These are phyloP conservation scores for Pythium coloratum DNA, from an alignment of 352 stramenopile genomes.

Conservation along the genomic window DNA sequence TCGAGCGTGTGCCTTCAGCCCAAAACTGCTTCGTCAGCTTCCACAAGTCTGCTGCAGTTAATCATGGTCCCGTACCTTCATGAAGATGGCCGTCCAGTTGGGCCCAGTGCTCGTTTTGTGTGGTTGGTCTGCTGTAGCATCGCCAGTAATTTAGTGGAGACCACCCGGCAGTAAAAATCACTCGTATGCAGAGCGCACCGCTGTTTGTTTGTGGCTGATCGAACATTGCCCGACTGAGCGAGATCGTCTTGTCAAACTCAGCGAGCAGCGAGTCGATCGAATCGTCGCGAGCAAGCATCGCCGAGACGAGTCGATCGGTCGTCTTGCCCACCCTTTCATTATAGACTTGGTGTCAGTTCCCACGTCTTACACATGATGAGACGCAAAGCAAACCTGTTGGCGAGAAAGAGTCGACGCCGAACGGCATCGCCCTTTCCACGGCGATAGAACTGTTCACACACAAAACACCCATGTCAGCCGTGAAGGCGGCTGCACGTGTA, in stretches of 20 bases:
- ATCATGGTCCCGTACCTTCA: not conserved
- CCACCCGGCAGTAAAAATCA: not conserved
- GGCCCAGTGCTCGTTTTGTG: not conserved
- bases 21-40: not conserved
- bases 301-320: slow-evolving; percentile 52
- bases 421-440: slow-evolving; percentile 54
- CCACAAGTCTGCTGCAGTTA: not conserved
- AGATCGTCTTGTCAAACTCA: slow-evolving; percentile 73
- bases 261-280: slow-evolving; percentile 81
- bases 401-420: slow-evolving; percentile 60
- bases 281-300: slow-evolving; percentile 65
- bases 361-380: not conserved
- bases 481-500: not conserved
- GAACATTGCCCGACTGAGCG: slow-evolving; percentile 69
- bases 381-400: slow-evolving; percentile 41
- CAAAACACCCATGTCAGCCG: not conserved
- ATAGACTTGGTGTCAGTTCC: too few species aligned
- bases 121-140: slow-evolving; percentile 42
- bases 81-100: slow-evolving; percentile 5
- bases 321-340: slow-evolving; percentile 51
- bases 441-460: slow-evolving; percentile 57
- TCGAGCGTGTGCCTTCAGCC: slow-evolving; percentile 37
- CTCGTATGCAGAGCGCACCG: slow-evolving; percentile 19
- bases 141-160: not conserved
- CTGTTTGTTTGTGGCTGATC: slow-evolving; percentile 43